Percentiles rank a stretch among this genome's conserved stretches.
Conservation (phyloP, 2,329 filamentous ascomycete species). For the Spiromastix sp. region DNA sequence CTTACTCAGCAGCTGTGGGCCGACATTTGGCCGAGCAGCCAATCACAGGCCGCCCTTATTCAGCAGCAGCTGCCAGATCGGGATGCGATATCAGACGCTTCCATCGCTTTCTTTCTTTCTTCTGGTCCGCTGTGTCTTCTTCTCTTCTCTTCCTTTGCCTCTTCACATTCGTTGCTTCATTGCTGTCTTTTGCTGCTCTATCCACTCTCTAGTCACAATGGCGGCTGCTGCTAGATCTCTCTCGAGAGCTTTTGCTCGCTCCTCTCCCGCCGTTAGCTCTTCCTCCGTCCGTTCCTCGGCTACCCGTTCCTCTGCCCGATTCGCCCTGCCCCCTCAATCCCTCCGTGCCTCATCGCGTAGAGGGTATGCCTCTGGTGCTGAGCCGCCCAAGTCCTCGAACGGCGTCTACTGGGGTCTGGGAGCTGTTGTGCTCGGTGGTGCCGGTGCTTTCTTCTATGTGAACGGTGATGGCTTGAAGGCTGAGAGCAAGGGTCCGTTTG, state of each 20-base stretch:
- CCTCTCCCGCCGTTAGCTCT: constrained; percentile 25
- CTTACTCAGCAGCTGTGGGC: too few relatives aligned
- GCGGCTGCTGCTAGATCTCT: constrained; percentile 33
- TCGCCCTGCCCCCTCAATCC: constrained; percentile 49
- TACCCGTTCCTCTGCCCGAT: constrained; percentile 43
- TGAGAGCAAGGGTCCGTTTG: constrained; percentile 49
- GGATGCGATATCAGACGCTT: not conserved
- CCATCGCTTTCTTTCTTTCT: constrained; percentile 4
- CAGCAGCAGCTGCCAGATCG: not conserved
- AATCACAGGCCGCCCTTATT: too few relatives aligned
- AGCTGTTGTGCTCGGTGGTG: constrained; percentile 50
- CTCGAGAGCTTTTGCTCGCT: constrained; percentile 32
- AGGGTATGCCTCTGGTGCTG: constrained; percentile 60
- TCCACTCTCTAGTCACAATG: constrained; percentile 26
- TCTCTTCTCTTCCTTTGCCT: constrained; percentile 1
- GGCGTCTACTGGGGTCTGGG: constrained; percentile 50
- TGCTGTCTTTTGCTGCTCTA: not conserved
- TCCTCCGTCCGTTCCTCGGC: constrained; percentile 30
- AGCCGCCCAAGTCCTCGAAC: constrained; percentile 42
- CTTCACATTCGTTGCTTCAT: constrained; percentile 1
- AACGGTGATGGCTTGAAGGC: constrained; percentile 38
- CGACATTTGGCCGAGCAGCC: too few relatives aligned
- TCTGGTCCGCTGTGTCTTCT: constrained; percentile 6
- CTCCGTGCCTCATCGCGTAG: constrained; percentile 67
- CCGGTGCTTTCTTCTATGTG: constrained; percentile 57